Evolutionary conservation across 371 early-diverging fungal species (phyloP).

Genomic region (Actinomortierella wolfii): DNA sequence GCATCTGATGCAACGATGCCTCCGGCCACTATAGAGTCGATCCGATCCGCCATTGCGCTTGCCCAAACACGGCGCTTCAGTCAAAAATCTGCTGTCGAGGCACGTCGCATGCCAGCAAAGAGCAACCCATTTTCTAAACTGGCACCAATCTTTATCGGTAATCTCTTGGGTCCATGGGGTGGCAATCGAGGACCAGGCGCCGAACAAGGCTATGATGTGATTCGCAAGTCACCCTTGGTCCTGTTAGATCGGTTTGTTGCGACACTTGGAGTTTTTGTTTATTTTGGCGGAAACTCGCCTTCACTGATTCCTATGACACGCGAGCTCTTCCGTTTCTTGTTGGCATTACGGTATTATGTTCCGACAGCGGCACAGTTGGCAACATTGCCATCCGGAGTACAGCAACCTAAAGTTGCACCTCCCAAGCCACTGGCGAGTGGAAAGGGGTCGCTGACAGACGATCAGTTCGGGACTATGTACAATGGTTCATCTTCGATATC

Average conservation of each 20-base stretch:
- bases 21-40: conserved; percentile 14
- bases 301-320: conserved; percentile 28
- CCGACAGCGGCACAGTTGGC: conserved; percentile 13
- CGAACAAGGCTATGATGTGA: conserved; percentile 34
- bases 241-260: conserved; percentile 29
- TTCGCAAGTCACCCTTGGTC: conserved; percentile 26
- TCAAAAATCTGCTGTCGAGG: conserved; percentile 32
- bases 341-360: conserved; percentile 30
- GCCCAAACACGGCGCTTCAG: conserved; percentile 28
- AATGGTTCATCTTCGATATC: conserved; percentile 3
- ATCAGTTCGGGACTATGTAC: conserved; percentile 3
- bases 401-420: too few relatives aligned
- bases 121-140: conserved; percentile 36
- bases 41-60: conserved; percentile 17
- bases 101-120: conserved; percentile 29
- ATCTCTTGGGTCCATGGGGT: conserved; percentile 40
- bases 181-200: conserved; percentile 40
- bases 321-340: conserved; percentile 30
- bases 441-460: background rate
- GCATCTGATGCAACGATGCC: background rate
- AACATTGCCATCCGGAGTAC: background rate
- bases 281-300: conserved; percentile 35
- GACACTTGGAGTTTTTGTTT: conserved; percentile 27
- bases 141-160: conserved; percentile 31
- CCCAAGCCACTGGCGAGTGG: too few relatives aligned